Percentiles rank a stretch among this genome's conserved stretches.
These are phyloP conservation scores for Psilocybe tampanensis DNA, from an alignment of 768 basidiomycete genomes.

Conservation along the genomic window DNA sequence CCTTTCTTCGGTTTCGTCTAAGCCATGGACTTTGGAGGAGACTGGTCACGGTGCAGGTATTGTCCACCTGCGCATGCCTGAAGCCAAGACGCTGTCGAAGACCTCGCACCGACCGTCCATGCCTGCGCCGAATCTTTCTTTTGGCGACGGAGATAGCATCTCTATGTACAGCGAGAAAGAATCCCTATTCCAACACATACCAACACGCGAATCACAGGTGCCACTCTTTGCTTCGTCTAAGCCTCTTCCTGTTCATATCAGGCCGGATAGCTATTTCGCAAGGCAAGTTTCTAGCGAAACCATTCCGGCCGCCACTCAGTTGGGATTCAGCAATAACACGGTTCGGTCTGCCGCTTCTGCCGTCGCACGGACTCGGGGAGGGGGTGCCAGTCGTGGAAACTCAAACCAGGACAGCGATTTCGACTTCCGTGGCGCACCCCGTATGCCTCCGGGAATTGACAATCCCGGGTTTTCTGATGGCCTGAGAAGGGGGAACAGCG, in stretches of 20 bases:
- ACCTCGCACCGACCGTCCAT: slow-evolving; percentile 3
- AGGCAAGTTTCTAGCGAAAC: slow-evolving; percentile 11
- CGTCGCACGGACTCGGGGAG: slow-evolving; percentile 4
- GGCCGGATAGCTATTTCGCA: slow-evolving; percentile 1
- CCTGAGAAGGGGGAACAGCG: neutral
- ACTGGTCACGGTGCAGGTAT: slow-evolving; percentile 38
- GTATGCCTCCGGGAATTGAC: neutral
- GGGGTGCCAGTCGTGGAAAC: neutral
- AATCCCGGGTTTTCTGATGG: neutral
- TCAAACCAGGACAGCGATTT: neutral
- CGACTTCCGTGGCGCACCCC: neutral
- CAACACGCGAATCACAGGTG: neutral
- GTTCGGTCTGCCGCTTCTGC: slow-evolving; percentile 14
- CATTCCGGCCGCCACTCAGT: neutral
- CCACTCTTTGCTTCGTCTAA: slow-evolving; percentile 18
- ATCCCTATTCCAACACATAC: neutral
- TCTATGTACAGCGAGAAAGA: slow-evolving; percentile 1
- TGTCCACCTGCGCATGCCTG: slow-evolving; percentile 34
- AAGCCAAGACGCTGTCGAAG: slow-evolving; percentile 2
- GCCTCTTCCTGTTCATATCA: slow-evolving; percentile 14
- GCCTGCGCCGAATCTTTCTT: slow-evolving; percentile 13
- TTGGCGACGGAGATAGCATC: slow-evolving; percentile 16
- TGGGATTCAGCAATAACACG: slow-evolving; percentile 14
- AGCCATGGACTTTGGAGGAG: slow-evolving; percentile 43
- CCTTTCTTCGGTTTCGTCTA: slow-evolving; percentile 24